Base-by-base conservation (phyloP, 257 asterid species). In the Henckelia pumila region DNA sequence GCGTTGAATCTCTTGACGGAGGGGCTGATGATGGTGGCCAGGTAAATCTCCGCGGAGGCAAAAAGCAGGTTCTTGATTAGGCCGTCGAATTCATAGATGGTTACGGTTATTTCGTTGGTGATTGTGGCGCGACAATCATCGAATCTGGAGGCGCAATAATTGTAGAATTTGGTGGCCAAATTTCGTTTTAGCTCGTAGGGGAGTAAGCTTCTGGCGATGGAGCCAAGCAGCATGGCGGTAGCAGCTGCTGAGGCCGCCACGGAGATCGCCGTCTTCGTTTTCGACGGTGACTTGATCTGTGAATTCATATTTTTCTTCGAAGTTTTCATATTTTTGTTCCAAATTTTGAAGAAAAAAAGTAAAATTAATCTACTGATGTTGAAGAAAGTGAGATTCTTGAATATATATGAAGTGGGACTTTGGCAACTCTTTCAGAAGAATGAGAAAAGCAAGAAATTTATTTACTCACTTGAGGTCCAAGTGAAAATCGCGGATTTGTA, bases 61-160 rank as follows among this genome's bases (percentile, higher is more conserved):
- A 73, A 87, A 55, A 87, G 83, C 1, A 67, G 67, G 64, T 84
- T 87, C 16, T 21, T 69, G 68, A 59, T 61, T 23, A 85, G 80
- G 13, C 83, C 86, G 0, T 79, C 87, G 35, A n/a, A 80, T 30
- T 87, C 89, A 4, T 87, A 69, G 67, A 87, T 79, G 23, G 66
- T 23, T 6, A 86, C 0, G 57, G 84, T 80, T 8, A 78, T 21
- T 8, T 80, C 82, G 2, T 69, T 81, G 56, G 77, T 58, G 72
- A 78, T 76, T 25, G 69, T 62, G 14, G 71, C 7, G 3, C 29
- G 29, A 6, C 5, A 2, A 26, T 26, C 29, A 3, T 26, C 3
- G 4, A 26, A 26, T 26, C 5, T 26, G 0, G 29, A 3, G 3
- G 29, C 29, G 29, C 73, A 37, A 1, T 75, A 33, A 10, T 59